phyloP scores from a whole-genome alignment of 78 protist species.

The Dictyostelium capitatum region DNA sequence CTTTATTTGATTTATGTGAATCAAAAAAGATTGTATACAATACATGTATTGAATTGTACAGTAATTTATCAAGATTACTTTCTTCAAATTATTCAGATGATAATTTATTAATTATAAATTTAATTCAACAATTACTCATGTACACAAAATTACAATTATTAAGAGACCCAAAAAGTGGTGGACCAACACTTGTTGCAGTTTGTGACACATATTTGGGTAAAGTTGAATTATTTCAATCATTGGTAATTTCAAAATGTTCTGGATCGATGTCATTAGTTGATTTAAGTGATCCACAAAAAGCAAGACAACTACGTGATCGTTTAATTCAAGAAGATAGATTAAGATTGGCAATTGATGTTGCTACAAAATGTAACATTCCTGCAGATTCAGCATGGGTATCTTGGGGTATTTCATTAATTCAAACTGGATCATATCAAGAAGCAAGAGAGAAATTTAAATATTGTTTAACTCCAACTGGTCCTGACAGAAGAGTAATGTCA shows the following conservation, averaged over 20 bases:
- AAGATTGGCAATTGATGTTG: constrained; percentile 84
- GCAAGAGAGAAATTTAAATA: constrained; percentile 84
- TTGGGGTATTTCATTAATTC: constrained; percentile 84
- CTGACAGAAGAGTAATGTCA: constrained; percentile 71
- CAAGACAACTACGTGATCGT: constrained; percentile 80
- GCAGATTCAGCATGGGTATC: constrained; percentile 85
- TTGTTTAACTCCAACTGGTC: constrained; percentile 61
- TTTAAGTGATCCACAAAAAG: constrained; percentile 70
- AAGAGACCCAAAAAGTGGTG: constrained; percentile 69
- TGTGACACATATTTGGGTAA: constrained; percentile 77
- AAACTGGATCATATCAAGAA: constrained; percentile 64
- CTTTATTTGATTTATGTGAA: constrained; percentile 58
- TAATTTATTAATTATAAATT: constrained; percentile 52
- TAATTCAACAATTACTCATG: constrained; percentile 71
- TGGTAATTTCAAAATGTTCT: constrained; percentile 72
- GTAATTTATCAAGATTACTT: constrained; percentile 42
- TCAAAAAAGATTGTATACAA: constrained; percentile 49
- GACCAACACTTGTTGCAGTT: constrained; percentile 48
- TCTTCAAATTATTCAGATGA: constrained; percentile 45
- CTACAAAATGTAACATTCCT: constrained; percentile 78
- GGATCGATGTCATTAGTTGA: constrained; percentile 63
- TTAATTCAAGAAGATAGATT: constrained; percentile 81
- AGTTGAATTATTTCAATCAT: constrained; percentile 72
- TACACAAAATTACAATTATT: constrained; percentile 69
- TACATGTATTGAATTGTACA: constrained; percentile 55